Percentiles rank a stretch among this genome's conserved stretches.
phyloP scores from a whole-genome alignment of 2,329 filamentous ascomycete genomes.

The Cytospora chrysosperma region DNA sequence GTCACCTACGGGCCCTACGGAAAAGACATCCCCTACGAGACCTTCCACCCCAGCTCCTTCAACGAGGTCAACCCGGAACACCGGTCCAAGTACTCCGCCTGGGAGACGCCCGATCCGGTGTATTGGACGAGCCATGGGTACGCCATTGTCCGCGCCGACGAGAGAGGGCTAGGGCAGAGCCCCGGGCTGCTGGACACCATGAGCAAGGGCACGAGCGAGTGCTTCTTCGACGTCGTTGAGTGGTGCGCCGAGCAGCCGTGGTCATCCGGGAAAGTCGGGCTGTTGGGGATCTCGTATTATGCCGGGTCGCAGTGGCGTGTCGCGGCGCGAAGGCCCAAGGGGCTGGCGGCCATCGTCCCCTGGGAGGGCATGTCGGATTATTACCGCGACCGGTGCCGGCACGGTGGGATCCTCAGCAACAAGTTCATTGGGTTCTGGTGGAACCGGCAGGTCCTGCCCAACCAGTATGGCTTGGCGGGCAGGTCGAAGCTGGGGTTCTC shows the following conservation, averaged over 20 bases:
- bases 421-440: conserved; percentile 64
- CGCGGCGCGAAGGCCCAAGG: conserved; percentile 46
- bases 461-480: conserved; percentile 61
- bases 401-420: conserved; percentile 61
- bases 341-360: conserved; percentile 47
- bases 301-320: conserved; percentile 49
- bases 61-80: conserved; percentile 54
- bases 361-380: conserved; percentile 56
- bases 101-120: conserved; percentile 58
- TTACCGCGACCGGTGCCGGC: conserved; percentile 57
- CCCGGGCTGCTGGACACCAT: conserved; percentile 49
- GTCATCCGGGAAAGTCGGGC: conserved; percentile 48
- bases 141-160: conserved; percentile 53
- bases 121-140: conserved; percentile 58
- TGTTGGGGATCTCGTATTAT: conserved; percentile 50
- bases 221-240: conserved; percentile 50
- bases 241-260: conserved; percentile 48
- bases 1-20: conserved; percentile 74
- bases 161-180: conserved; percentile 48
- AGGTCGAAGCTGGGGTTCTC: conserved; percentile 34
- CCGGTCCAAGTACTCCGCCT: conserved; percentile 52
- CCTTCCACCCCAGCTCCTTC: conserved; percentile 42
- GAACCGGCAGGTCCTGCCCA: conserved; percentile 63
- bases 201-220: conserved; percentile 47
- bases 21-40: conserved; percentile 66